Evolutionary conservation across 1,284 basidiomycete species (phyloP).

Genomic region (Naganishia liquefaciens): DNA sequence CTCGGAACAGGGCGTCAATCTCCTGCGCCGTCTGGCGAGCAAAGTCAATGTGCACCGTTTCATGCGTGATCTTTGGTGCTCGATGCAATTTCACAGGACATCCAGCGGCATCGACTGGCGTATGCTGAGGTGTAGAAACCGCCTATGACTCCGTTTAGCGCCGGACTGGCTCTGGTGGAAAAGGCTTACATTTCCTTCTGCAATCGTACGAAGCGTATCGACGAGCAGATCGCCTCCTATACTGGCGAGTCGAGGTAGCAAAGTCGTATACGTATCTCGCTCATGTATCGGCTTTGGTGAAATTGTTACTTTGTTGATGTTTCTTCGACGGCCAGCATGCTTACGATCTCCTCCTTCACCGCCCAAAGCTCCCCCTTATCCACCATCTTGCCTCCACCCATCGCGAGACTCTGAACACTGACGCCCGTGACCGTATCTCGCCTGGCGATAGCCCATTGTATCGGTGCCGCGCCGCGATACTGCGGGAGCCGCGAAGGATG

Average conservation of each 20-base stretch:
- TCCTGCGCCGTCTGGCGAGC: slow-evolving; percentile 59
- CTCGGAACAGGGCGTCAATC: slow-evolving; percentile 66
- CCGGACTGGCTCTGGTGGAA: background rate
- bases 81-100: slow-evolving; percentile 50
- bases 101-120: slow-evolving; percentile 34
- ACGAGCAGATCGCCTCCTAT: slow-evolving; percentile 73
- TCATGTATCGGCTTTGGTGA: slow-evolving; percentile 42
- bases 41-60: slow-evolving; percentile 65
- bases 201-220: slow-evolving; percentile 66
- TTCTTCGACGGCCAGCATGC: slow-evolving; percentile 33
- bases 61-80: slow-evolving; percentile 65
- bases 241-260: slow-evolving; percentile 65
- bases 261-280: slow-evolving; percentile 58
- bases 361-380: slow-evolving; percentile 55
- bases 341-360: slow-evolving; percentile 44
- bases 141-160: slow-evolving; percentile 52
- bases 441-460: slow-evolving; percentile 74
- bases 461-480: slow-evolving; percentile 89
- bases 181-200: slow-evolving; percentile 58
- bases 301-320: background rate
- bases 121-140: slow-evolving; percentile 57
- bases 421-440: slow-evolving; percentile 65
- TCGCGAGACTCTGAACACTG: slow-evolving; percentile 59
- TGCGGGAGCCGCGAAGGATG: slow-evolving; percentile 86
- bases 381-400: slow-evolving; percentile 44